Evolutionary conservation across 352 stramenopile genomes (phyloP).

Genomic region (Bremia lactucae): DNA sequence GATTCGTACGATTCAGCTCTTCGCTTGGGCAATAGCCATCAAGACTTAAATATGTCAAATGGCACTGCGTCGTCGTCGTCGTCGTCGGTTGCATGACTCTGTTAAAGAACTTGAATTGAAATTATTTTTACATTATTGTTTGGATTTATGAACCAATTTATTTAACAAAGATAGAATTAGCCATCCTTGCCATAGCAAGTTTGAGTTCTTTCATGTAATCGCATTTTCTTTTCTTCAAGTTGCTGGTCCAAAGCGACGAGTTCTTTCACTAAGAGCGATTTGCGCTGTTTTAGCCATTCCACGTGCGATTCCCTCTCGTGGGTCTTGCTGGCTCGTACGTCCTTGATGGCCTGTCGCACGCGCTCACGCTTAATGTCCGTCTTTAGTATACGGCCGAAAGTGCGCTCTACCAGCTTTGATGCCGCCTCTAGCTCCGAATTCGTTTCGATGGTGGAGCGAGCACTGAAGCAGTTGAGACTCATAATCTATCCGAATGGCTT

Average conservation of each 20-base stretch:
- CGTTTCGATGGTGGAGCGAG: conserved; percentile 33
- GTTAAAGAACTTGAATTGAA: too few relatives aligned
- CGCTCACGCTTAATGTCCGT: conserved; percentile 34
- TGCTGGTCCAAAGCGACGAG: conserved; percentile 33
- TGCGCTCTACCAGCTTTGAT: conserved; percentile 49
- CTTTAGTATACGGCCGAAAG: conserved; percentile 47
- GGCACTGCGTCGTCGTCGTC: too few relatives aligned
- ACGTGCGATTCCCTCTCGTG: conserved; percentile 43
- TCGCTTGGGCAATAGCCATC: too few relatives aligned
- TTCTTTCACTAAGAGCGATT: conserved; percentile 35
- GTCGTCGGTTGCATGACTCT: too few relatives aligned
- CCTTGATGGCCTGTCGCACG: conserved; percentile 30
- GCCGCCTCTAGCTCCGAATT: conserved; percentile 60
- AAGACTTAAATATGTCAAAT: too few relatives aligned
- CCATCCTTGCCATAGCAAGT: too few relatives aligned
- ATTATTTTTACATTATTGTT: too few relatives aligned
- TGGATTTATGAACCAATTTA: too few relatives aligned
- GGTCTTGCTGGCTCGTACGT: conserved; percentile 22
- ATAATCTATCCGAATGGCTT: too few relatives aligned
- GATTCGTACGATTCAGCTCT: conserved; percentile 44
- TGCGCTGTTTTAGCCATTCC: conserved; percentile 41
- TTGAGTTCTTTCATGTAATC: conserved; percentile 35
- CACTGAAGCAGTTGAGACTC: conserved; percentile 62
- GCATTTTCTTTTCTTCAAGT: conserved; percentile 43
- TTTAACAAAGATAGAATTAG: too few relatives aligned